Evolutionary conservation across 1,284 basidiomycete species (phyloP).

Genomic region (Naganishia liquefaciens): DNA sequence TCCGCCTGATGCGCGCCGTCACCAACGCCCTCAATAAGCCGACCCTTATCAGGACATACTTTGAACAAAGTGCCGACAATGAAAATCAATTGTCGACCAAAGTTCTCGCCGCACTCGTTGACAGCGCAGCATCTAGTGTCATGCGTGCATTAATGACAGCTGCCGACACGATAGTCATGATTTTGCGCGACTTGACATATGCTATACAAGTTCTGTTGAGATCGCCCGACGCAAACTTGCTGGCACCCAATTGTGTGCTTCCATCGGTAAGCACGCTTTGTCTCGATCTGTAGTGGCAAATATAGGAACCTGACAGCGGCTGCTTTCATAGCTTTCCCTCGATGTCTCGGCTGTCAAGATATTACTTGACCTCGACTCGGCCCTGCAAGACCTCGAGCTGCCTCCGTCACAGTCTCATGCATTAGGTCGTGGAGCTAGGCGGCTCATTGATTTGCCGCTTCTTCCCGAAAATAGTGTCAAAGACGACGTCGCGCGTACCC

Average conservation of each 20-base stretch:
- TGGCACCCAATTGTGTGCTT: conserved; percentile 21
- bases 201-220: conserved; percentile 8
- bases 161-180: conserved; percentile 19
- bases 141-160: conserved; percentile 9
- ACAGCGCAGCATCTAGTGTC: conserved; percentile 15
- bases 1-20: conserved; percentile 7
- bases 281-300: not conserved
- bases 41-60: conserved; percentile 15
- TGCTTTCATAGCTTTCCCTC: not conserved
- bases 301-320: not conserved
- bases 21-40: conserved; percentile 25
- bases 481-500: conserved; percentile 7
- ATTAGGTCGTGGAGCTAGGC: not conserved
- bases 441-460: conserved; percentile 8
- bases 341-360: conserved; percentile 18
- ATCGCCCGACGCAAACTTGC: conserved; percentile 16
- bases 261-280: conserved; percentile 13
- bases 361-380: conserved; percentile 20
- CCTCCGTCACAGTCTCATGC: not conserved
- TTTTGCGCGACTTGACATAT: conserved; percentile 20
- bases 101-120: not conserved
- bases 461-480: conserved; percentile 14
- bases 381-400: conserved; percentile 17
- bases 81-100: not conserved
- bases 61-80: conserved; percentile 6